These are phyloP conservation scores for Neurospora sp. DNA, from an alignment of 495 filamentous ascomycete genomes.

Conservation along the genomic window DNA sequence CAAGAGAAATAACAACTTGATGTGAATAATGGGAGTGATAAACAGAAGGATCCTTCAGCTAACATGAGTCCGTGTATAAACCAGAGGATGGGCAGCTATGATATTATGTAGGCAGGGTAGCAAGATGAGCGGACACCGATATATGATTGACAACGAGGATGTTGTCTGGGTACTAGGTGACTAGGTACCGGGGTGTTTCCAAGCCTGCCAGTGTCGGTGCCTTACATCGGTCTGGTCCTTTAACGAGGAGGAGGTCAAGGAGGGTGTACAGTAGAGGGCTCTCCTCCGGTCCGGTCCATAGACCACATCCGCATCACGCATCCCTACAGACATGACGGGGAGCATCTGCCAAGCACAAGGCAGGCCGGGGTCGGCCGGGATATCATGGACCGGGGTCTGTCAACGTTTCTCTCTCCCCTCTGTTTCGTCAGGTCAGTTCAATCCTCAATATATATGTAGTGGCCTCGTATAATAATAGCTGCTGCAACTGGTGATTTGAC, in stretches of 20 bases:
- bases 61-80: background rate
- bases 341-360: background rate
- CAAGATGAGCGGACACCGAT: slow-evolving; percentile 4
- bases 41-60: background rate
- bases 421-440: background rate
- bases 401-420: background rate
- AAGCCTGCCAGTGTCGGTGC: slow-evolving; percentile 2
- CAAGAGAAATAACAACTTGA: background rate
- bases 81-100: slow-evolving; percentile 5
- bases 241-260: background rate
- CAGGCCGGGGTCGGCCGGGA: background rate
- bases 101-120: slow-evolving; percentile 2
- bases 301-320: background rate
- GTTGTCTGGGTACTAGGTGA: background rate
- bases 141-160: slow-evolving; percentile 22
- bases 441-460: background rate
- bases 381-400: background rate
- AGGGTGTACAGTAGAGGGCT: background rate
- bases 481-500: background rate
- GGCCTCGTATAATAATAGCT: background rate
- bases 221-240: slow-evolving; percentile 2
- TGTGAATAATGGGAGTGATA: background rate
- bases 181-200: background rate
- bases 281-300: background rate
- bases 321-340: background rate